A percentile compares a stretch with the other conserved stretches of the same genome.
Conservation (phyloP, 2,329 filamentous ascomycete species). For the Colletotrichum sp. region DNA sequence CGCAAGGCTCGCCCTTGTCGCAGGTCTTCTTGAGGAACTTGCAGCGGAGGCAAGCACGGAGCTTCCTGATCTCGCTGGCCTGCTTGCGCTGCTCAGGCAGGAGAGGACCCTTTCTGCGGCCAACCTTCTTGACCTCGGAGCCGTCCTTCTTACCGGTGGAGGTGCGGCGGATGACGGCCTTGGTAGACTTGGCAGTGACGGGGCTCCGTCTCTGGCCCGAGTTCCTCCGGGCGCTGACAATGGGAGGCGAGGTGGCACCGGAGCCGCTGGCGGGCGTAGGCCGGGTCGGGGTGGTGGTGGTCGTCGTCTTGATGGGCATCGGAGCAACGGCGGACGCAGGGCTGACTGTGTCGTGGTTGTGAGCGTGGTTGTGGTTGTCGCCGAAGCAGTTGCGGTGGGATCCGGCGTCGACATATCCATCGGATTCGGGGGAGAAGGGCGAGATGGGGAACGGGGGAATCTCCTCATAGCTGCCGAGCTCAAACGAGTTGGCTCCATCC, state of each 20-base stretch:
- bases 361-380: slow-evolving; percentile 53
- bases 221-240: slow-evolving; percentile 68
- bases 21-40: slow-evolving; percentile 99
- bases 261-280: slow-evolving; percentile 67
- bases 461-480: slow-evolving; percentile 84
- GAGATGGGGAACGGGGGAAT: slow-evolving; percentile 73
- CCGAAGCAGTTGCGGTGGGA: slow-evolving; percentile 68
- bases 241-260: slow-evolving; percentile 64
- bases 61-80: slow-evolving; percentile 94
- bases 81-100: slow-evolving; percentile 94
- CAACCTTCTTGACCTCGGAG: slow-evolving; percentile 86
- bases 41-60: slow-evolving; percentile 91
- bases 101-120: slow-evolving; percentile 86
- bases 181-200: slow-evolving; percentile 76
- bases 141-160: slow-evolving; percentile 81
- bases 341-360: slow-evolving; percentile 59
- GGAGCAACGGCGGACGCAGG: slow-evolving; percentile 72
- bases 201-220: slow-evolving; percentile 78
- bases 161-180: slow-evolving; percentile 82
- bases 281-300: slow-evolving; percentile 61
- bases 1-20: slow-evolving; percentile 95
- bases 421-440: slow-evolving; percentile 83
- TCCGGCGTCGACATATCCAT: slow-evolving; percentile 69
- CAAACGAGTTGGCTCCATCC: slow-evolving; percentile 68
- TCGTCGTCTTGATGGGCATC: slow-evolving; percentile 70